phyloP scores from a whole-genome alignment of 148 eudicot genomes.

The Heliosperma pusillum region DNA sequence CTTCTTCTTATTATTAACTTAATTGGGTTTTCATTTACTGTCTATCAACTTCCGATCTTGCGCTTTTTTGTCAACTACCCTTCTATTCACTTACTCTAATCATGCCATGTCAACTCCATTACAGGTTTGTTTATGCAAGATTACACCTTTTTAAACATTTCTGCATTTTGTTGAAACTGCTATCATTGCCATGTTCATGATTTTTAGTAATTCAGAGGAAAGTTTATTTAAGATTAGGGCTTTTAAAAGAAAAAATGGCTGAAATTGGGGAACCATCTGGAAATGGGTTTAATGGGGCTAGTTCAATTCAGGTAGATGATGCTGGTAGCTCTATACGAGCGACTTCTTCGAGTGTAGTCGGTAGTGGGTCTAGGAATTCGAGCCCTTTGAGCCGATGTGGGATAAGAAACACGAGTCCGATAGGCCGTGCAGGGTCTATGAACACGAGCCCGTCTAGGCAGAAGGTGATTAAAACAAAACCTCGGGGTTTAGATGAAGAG shows the following conservation, averaged over 20 bases:
- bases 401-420: conserved; percentile 59
- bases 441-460: conserved; percentile 87
- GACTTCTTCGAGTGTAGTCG: conserved; percentile 42
- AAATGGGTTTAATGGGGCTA: conserved; percentile 28
- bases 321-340: conserved; percentile 40
- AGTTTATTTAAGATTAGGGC: background rate
- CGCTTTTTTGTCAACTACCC: background rate
- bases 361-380: conserved; percentile 67
- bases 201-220: background rate
- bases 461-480: conserved; percentile 77
- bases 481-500: conserved; percentile 92
- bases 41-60: background rate
- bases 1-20: background rate
- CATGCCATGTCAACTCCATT: background rate
- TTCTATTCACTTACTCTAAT: background rate
- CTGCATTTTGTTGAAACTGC: no score
- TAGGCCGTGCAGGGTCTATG: conserved; percentile 65
- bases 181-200: background rate
- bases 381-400: conserved; percentile 44
- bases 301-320: conserved; percentile 30
- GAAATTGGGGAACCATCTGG: conserved; percentile 54
- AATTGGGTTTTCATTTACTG: background rate
- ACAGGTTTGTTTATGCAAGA: no score
- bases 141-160: no score
- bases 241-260: conserved; percentile 32